Evolutionary conservation across 345 rosid genomes (phyloP), one percentile per base, ranked within the genome.

Genomic region (Sonneratia alba): DNA sequence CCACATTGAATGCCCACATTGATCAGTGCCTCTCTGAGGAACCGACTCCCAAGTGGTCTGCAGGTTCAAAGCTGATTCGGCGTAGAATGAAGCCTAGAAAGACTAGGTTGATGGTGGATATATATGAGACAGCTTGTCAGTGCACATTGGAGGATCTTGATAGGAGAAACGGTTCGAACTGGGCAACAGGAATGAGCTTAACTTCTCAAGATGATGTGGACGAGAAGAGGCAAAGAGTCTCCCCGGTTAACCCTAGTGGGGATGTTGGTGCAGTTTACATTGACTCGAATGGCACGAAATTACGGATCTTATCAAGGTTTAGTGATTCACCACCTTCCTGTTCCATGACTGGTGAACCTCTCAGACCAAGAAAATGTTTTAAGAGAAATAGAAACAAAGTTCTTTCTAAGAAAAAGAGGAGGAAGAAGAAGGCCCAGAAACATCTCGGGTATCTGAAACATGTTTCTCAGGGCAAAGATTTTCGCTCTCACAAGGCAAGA

Each of bases 1-100:
- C 99, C 66, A 95, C 98, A 57, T 82, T 95, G 86, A 95, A 95
- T 85, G 99, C 99, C 74, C 99, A 95, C 81, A 95, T 95, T 11
- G 99, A 95, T 74, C 99, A 95, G 83, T 92, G 99, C 79, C 91
- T 95, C 51, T 89, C 97, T 42, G 84, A 66, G 49, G 99, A 89
- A 62, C 82, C 91, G 72, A 77, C 81, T 8, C 78, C 90, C 68
- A 85, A 86, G 79, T 86, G 91, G 88, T 84, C 85, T 14, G 83
- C 80, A 43, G 87, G 79, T 80, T 82, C 83, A 78, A 94, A 79
- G 82, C 72, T 85, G 55, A 82, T 68, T 24, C 90, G 87, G 84
- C 86, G 84, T 76, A 92, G 84, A 77, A 83, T 86, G 70, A 95
- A 95, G 86, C 89, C 90, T 2, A 83, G 85, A 79, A 95, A 86